Evolutionary conservation across 306 rosid genomes (phyloP).

Genomic region (Luffa acutangula): DNA sequence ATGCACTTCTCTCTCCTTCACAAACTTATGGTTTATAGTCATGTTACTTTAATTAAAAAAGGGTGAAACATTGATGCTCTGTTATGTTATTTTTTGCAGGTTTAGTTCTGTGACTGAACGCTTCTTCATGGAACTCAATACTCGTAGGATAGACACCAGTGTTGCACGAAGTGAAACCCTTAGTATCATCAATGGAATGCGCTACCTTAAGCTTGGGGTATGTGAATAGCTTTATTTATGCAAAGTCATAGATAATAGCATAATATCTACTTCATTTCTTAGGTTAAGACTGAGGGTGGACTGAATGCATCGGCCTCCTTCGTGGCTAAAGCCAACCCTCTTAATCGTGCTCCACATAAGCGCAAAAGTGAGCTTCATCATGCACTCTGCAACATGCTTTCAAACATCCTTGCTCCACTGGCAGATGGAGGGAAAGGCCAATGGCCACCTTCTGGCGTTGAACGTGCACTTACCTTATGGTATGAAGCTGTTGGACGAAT

Average conservation of each 20-base stretch:
- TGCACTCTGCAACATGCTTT: constrained; percentile 93
- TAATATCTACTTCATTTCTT: constrained; percentile 29
- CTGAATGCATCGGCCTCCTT: constrained; percentile 97
- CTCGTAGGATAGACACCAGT: constrained; percentile 81
- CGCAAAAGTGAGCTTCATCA: constrained; percentile 98
- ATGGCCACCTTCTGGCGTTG: constrained; percentile 98
- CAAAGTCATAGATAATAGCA: constrained; percentile 17
- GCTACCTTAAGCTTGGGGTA: constrained; percentile 98
- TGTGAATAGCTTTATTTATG: constrained; percentile 22
- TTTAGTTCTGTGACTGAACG: constrained; percentile 98
- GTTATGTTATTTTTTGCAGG: constrained; percentile 29
- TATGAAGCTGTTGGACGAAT: constrained; percentile 97
- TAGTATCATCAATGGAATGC: constrained; percentile 96
- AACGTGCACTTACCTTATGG: constrained; percentile 93
- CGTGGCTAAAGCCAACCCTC: constrained; percentile 98
- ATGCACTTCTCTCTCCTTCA: background rate
- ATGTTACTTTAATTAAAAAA: background rate
- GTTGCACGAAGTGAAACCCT: constrained; percentile 94
- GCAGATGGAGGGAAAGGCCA: constrained; percentile 98
- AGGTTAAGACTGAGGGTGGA: constrained; percentile 99
- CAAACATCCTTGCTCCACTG: constrained; percentile 91
- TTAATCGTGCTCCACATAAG: constrained; percentile 87
- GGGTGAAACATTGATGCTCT: background rate
- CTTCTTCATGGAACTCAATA: constrained; percentile 93
- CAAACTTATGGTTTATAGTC: background rate